phyloP scores from a whole-genome alignment of 345 rosid species.

The Arabidopsis suecica region DNA sequence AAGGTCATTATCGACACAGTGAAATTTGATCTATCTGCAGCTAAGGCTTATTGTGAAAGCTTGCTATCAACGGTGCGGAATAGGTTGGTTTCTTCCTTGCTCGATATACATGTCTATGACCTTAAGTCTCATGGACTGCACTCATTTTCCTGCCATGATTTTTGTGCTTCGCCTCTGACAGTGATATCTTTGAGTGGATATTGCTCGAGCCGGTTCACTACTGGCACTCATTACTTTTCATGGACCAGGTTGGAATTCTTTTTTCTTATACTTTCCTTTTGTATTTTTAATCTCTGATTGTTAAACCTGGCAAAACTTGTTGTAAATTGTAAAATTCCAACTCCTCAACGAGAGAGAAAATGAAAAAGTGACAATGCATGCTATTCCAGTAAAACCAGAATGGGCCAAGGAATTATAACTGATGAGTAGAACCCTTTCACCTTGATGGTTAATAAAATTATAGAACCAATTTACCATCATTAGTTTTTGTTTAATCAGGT shows the following conservation, averaged over 20 bases:
- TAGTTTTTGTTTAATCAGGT: slow-evolving; percentile 13
- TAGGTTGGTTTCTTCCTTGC: slow-evolving; percentile 59
- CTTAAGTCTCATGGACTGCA: background rate
- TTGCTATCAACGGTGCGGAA: slow-evolving; percentile 75
- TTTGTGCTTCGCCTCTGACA: slow-evolving; percentile 46
- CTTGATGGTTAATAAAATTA: slow-evolving; percentile 9
- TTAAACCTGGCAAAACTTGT: slow-evolving; percentile 9
- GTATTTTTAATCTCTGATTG: slow-evolving; percentile 11
- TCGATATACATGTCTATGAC: slow-evolving; percentile 2
- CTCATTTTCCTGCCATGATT: slow-evolving; percentile 29
- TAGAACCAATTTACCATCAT: background rate
- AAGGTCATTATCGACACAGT: slow-evolving; percentile 89
- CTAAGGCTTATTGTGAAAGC: slow-evolving; percentile 88
- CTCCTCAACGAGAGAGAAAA: slow-evolving; percentile 21
- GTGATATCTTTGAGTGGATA: slow-evolving; percentile 89
- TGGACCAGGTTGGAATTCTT: slow-evolving; percentile 80
- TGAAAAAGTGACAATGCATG: slow-evolving; percentile 16
- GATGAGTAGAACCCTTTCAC: slow-evolving; percentile 15
- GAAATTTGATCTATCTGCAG: slow-evolving; percentile 70
- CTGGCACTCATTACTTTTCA: slow-evolving; percentile 93
- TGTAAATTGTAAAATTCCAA: slow-evolving; percentile 8
- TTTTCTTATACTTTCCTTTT: slow-evolving; percentile 7
- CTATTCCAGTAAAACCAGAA: slow-evolving; percentile 30
- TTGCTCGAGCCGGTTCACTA: slow-evolving; percentile 80
- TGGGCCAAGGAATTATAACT: slow-evolving; percentile 5